Percentiles rank a stretch among this genome's conserved stretches.
Evolutionary conservation across 2,329 filamentous ascomycete genomes (phyloP).

Genomic region (Canariomyces notabilis): DNA sequence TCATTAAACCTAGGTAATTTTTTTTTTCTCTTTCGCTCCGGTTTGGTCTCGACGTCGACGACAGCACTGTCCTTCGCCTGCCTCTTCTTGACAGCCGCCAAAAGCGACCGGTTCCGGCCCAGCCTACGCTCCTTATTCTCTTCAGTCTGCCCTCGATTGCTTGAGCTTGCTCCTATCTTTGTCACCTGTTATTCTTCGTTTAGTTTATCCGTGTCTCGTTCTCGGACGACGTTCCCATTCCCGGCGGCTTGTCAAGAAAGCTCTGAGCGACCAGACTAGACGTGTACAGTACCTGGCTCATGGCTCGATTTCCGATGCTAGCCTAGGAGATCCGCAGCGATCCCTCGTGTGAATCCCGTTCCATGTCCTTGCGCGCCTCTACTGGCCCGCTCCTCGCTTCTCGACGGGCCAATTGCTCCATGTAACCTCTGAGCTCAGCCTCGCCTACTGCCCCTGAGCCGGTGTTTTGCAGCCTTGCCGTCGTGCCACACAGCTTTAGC

Average conservation of each 20-base stretch:
- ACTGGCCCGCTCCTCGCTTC: conserved; percentile 6
- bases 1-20: background rate
- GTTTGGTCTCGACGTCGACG: background rate
- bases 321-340: conserved; percentile 16
- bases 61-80: background rate
- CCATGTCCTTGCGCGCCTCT: conserved; percentile 16
- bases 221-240: background rate
- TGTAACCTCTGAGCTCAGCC: conserved; percentile 15
- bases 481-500: conserved; percentile 9
- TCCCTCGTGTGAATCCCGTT: conserved; percentile 10
- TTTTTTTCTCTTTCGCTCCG: background rate
- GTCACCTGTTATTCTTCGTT: background rate
- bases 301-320: conserved; percentile 12
- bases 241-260: no score
- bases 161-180: background rate
- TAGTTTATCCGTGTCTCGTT: background rate
- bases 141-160: background rate
- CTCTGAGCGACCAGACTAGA: conserved; percentile 7
- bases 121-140: background rate
- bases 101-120: background rate
- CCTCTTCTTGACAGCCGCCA: background rate
- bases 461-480: background rate
- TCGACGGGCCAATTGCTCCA: conserved; percentile 16
- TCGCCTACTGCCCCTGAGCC: conserved; percentile 15
- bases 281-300: conserved; percentile 3